Evolutionary conservation across 306 rosid species (phyloP).

Genomic region (Lathyrus tuberosus): DNA sequence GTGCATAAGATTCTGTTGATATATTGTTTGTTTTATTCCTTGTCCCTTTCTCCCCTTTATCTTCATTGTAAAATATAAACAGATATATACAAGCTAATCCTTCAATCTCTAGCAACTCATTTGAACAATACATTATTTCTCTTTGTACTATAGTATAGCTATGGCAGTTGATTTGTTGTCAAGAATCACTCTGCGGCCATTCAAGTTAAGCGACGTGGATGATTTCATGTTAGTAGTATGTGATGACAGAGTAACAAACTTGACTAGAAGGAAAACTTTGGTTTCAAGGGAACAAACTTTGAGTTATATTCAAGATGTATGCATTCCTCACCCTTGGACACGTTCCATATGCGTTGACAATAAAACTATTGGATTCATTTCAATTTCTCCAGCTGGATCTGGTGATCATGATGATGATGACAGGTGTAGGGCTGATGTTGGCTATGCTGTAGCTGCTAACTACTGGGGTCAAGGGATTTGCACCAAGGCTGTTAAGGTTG

Average conservation of each 20-base stretch:
- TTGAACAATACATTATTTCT: no score
- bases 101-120: no score
- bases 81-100: no score
- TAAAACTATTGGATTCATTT: conserved; percentile 51
- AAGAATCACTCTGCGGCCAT: conserved; percentile 8
- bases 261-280: conserved; percentile 45
- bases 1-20: no score
- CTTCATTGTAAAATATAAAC: no score
- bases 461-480: conserved; percentile 65
- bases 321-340: conserved; percentile 67
- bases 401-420: conserved; percentile 43
- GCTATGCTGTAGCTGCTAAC: conserved; percentile 51
- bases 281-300: conserved; percentile 56
- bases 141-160: background rate
- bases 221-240: conserved; percentile 56
- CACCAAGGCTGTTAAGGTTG: conserved; percentile 49
- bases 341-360: conserved; percentile 55
- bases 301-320: conserved; percentile 58
- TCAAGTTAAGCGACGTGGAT: conserved; percentile 47
- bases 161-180: background rate
- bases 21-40: no score
- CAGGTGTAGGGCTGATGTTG: conserved; percentile 53
- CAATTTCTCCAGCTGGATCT: conserved; percentile 36
- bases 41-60: no score
- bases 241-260: conserved; percentile 52